Evolutionary conservation across 1,139 yeast genomes (phyloP).

Genomic region (Nakaseomyces delphensis): DNA sequence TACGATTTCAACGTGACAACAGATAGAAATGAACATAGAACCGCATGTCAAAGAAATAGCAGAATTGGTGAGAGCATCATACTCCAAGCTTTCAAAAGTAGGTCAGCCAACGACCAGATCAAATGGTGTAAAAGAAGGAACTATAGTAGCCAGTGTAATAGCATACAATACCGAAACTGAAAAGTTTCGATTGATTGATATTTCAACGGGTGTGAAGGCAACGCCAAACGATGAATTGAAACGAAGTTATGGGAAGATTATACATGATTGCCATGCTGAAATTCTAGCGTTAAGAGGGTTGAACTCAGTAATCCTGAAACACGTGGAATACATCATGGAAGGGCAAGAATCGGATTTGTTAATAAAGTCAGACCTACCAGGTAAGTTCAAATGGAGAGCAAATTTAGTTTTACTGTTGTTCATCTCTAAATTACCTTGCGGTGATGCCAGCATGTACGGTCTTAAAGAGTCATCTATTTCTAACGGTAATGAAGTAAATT

Average conservation of each 20-base stretch:
- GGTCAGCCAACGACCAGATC: conserved; percentile 55
- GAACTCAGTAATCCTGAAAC: conserved; percentile 35
- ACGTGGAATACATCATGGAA: conserved; percentile 12
- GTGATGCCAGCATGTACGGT: conserved; percentile 68
- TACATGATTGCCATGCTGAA: conserved; percentile 91
- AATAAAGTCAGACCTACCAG: background rate
- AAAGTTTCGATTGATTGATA: conserved; percentile 36
- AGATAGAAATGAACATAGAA: background rate
- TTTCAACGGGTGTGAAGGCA: conserved; percentile 81
- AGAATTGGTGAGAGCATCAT: conserved; percentile 28
- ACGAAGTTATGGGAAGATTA: conserved; percentile 45
- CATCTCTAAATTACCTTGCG: conserved; percentile 83
- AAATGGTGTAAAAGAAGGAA: conserved; percentile 71
- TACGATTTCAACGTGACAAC: too few relatives aligned
- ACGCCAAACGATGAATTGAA: conserved; percentile 43
- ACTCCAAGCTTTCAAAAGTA: conserved; percentile 32
- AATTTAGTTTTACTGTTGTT: conserved; percentile 47
- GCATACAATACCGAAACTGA: conserved; percentile 31
- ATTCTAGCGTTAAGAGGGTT: conserved; percentile 61
- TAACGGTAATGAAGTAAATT: conserved; percentile 21
- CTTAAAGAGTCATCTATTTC: conserved; percentile 25
- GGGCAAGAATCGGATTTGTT: background rate
- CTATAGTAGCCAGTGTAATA: conserved; percentile 71
- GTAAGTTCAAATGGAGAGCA: conserved; percentile 29
- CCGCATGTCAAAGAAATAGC: conserved; percentile 29